Evolutionary conservation across 495 filamentous ascomycete species (phyloP).

Genomic region (Annulohypoxylon bovei): DNA sequence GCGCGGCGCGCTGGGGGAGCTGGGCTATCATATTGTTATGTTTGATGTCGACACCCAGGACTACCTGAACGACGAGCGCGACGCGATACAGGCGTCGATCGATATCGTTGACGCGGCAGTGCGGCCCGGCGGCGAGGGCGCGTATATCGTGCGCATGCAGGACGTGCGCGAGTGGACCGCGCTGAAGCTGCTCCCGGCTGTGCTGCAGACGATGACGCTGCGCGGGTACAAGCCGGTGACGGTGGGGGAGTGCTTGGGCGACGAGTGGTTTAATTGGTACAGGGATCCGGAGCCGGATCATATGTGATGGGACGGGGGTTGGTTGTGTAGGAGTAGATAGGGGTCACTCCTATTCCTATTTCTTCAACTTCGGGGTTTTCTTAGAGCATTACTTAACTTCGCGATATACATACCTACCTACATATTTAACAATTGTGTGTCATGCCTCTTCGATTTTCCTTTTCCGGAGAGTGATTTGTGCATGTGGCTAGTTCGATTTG

Average conservation of each 20-base stretch:
- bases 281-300: conserved; percentile 28
- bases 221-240: conserved; percentile 61
- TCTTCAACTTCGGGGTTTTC: too few relatives aligned
- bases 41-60: conserved; percentile 78
- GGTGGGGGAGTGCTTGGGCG: conserved; percentile 52
- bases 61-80: conserved; percentile 65
- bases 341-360: too few relatives aligned
- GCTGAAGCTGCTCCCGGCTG: conserved; percentile 68
- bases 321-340: not conserved
- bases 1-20: conserved; percentile 57
- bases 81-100: conserved; percentile 64
- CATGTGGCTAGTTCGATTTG: not conserved
- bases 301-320: not conserved
- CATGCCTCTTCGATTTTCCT: too few relatives aligned
- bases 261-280: conserved; percentile 58
- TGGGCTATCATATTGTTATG: conserved; percentile 73
- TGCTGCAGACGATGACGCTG: conserved; percentile 61
- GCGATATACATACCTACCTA: too few relatives aligned
- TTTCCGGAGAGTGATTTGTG: not conserved
- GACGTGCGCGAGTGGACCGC: conserved; percentile 75
- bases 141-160: conserved; percentile 60
- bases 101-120: conserved; percentile 52
- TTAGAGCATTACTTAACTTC: not conserved
- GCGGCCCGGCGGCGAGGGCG: conserved; percentile 47
- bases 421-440: too few relatives aligned